These are phyloP conservation scores for Mycena sanguinolenta DNA, from an alignment of 768 basidiomycete species.

Conservation along the genomic window DNA sequence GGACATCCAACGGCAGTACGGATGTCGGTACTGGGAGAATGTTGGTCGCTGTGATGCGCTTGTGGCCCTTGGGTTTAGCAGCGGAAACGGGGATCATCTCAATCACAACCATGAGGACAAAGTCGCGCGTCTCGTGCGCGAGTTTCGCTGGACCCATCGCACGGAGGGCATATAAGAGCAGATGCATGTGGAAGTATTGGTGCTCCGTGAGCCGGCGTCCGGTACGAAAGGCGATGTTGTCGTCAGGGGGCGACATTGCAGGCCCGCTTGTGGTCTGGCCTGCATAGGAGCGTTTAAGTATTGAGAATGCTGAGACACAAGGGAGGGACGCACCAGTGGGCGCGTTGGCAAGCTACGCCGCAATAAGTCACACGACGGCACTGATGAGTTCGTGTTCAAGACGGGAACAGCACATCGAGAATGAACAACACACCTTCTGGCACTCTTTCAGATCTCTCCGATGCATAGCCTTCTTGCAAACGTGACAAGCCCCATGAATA, in stretches of 20 bases:
- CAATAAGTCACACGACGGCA: not conserved
- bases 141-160: not conserved
- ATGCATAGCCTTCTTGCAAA: no score
- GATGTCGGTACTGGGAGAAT: conserved; percentile 1
- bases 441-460: no score
- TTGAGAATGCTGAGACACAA: not conserved
- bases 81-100: conserved; percentile 1
- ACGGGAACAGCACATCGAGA: no score
- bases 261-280: not conserved
- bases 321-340: not conserved
- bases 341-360: not conserved
- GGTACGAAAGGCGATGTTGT: no score
- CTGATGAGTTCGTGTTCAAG: no score
- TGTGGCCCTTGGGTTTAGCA: not conserved
- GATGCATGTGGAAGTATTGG: not conserved
- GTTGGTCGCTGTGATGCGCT: not conserved
- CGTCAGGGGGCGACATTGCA: no score
- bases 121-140: not conserved
- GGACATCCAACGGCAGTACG: not conserved
- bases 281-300: not conserved
- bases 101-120: conserved; percentile 10
- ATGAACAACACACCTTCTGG: no score
- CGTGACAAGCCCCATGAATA: no score
- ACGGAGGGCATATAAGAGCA: conserved; percentile 8
- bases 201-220: no score